Percentiles rank a stretch among this genome's conserved stretches.
Conservation (phyloP, 1,284 basidiomycete genomes). For the Sporisorium scitamineum region DNA sequence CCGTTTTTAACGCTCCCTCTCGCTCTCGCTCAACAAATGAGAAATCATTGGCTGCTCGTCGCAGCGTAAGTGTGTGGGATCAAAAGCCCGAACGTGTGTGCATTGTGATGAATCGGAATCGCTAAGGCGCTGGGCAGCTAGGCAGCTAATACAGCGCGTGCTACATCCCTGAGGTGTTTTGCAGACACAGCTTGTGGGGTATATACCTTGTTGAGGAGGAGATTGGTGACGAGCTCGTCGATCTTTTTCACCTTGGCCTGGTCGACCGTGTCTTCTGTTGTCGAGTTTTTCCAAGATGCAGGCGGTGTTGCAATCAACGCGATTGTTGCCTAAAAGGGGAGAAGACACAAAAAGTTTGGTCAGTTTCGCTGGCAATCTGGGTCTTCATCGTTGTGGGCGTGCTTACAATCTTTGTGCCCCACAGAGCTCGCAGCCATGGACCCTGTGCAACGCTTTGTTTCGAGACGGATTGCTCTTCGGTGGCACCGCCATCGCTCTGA, state of each 20-base stretch:
- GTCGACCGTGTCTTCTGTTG: constrained; percentile 29
- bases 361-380: neutral
- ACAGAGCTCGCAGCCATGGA: constrained; percentile 63
- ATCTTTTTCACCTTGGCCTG: constrained; percentile 43
- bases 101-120: neutral
- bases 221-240: constrained; percentile 53
- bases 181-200: constrained; percentile 22
- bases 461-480: neutral
- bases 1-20: neutral
- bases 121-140: neutral
- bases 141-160: constrained; percentile 20
- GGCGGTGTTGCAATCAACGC: constrained; percentile 28
- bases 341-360: neutral
- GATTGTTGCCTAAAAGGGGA: constrained; percentile 10
- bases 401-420: constrained; percentile 64
- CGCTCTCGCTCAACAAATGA: neutral
- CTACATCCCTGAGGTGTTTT: constrained; percentile 25
- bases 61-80: neutral
- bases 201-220: constrained; percentile 60
- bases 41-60: neutral
- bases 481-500: constrained; percentile 31
- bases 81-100: neutral
- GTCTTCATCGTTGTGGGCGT: neutral
- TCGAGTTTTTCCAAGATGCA: neutral
- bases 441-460: constrained; percentile 21